Percentiles rank a stretch among this genome's conserved stretches.
phyloP scores from a whole-genome alignment of 148 eudicot genomes.

The Nepenthes gracilis region DNA sequence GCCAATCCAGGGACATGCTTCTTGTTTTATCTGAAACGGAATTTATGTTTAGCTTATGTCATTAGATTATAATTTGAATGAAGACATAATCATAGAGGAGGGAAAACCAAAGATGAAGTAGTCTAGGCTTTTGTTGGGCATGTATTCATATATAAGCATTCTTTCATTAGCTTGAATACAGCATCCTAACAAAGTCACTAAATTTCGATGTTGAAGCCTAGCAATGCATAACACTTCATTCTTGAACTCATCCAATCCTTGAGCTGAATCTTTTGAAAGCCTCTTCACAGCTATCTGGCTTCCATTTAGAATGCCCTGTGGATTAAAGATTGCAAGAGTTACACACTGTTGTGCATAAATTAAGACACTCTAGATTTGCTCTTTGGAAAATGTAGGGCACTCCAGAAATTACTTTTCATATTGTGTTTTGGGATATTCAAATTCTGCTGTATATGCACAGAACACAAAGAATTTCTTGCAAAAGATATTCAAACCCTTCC shows the following conservation, averaged over 20 bases:
- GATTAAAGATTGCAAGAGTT: neutral
- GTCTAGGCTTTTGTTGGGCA: conserved; percentile 33
- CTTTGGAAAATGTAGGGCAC: no score
- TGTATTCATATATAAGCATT: conserved; percentile 27
- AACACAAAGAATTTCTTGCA: neutral
- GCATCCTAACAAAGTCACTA: conserved; percentile 29
- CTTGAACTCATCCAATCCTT: conserved; percentile 23
- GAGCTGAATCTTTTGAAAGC: conserved; percentile 24
- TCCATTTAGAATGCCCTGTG: conserved; percentile 21
- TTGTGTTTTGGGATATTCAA: no score
- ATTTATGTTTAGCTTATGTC: neutral
- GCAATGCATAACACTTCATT: conserved; percentile 29
- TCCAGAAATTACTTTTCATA: no score
- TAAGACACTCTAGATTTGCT: neutral
- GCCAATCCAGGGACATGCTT: conserved; percentile 23
- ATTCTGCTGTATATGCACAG: neutral
- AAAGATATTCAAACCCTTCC: neutral
- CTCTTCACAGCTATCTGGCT: conserved; percentile 29
- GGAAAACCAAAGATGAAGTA: conserved; percentile 15
- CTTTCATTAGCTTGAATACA: conserved; percentile 16
- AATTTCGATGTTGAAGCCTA: conserved; percentile 28
- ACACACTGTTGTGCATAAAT: neutral
- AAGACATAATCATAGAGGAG: no score
- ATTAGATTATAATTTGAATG: neutral
- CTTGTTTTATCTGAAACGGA: neutral